phyloP scores from a whole-genome alignment of 331 rosid species.

The Malus hybrid region DNA sequence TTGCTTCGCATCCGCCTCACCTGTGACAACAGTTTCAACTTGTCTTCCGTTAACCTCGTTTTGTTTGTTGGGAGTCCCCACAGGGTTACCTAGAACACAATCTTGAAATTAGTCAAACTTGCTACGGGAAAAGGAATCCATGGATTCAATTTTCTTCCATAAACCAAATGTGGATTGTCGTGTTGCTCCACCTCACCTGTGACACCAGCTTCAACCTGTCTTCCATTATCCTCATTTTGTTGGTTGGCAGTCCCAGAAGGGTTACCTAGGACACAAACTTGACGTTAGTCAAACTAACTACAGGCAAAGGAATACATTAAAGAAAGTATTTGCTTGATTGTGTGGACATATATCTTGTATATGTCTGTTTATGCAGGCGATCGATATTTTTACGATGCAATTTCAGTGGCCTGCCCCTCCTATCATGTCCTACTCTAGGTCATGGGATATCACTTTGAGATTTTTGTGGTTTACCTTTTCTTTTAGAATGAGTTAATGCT shows the following conservation, averaged over 20 bases:
- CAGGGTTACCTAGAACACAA: neutral
- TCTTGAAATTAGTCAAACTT: neutral
- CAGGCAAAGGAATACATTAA: neutral
- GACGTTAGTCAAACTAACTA: neutral
- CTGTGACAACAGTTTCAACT: neutral
- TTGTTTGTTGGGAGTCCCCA: neutral
- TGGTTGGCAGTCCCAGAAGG: neutral
- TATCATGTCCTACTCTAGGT: neutral
- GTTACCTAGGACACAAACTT: neutral
- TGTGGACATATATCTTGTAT: neutral
- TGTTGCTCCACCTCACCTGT: neutral
- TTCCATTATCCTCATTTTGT: neutral
- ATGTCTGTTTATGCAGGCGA: neutral
- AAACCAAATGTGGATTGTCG: neutral
- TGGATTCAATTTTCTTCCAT: slow-evolving; percentile 1
- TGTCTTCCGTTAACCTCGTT: neutral
- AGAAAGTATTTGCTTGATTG: neutral
- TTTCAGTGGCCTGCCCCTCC: neutral
- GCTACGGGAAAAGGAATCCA: neutral
- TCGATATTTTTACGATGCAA: neutral
- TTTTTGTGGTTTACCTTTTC: neutral
- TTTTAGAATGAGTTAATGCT: neutral
- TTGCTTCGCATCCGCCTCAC: neutral
- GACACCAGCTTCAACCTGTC: neutral
- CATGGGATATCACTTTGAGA: neutral